Conservation (phyloP, 768 basidiomycete species). For the Fomitopsis serialis region DNA sequence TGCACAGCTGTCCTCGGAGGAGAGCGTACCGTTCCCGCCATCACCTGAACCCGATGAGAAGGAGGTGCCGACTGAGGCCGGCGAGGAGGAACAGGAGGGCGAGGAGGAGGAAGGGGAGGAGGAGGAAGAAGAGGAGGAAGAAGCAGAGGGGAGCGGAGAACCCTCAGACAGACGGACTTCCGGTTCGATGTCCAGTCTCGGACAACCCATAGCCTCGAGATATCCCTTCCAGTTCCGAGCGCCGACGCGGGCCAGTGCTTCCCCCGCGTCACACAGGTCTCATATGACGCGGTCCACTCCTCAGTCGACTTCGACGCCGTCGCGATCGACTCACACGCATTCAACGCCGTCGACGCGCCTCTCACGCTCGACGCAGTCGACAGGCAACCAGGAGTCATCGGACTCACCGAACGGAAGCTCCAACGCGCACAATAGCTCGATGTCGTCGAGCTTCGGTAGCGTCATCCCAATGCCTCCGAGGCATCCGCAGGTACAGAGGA, state of each 20-base stretch:
- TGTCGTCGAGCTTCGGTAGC: conserved; percentile 15
- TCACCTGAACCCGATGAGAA: conserved; percentile 35
- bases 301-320: conserved; percentile 23
- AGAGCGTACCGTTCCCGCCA: conserved; percentile 74
- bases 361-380: conserved; percentile 48
- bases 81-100: conserved; percentile 26
- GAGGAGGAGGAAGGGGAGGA: conserved; percentile 42
- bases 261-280: conserved; percentile 25
- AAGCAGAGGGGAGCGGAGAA: conserved; percentile 35
- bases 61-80: conserved; percentile 5
- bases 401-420: conserved; percentile 45
- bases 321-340: conserved; percentile 32
- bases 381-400: conserved; percentile 56
- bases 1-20: conserved; percentile 56
- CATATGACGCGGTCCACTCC: conserved; percentile 26
- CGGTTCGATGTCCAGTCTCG: conserved; percentile 82
- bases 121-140: conserved; percentile 31
- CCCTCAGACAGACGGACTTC: conserved; percentile 60
- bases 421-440: conserved; percentile 15
- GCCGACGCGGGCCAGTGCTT: conserved; percentile 33
- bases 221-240: conserved; percentile 68
- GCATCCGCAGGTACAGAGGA: conserved; percentile 34
- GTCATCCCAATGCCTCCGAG: conserved; percentile 46
- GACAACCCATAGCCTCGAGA: conserved; percentile 65
- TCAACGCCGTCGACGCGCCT: conserved; percentile 33